Evolutionary conservation across 345 rosid genomes (phyloP), one percentile per base, ranked within the genome.

Genomic region (Citropsis articulata): DNA sequence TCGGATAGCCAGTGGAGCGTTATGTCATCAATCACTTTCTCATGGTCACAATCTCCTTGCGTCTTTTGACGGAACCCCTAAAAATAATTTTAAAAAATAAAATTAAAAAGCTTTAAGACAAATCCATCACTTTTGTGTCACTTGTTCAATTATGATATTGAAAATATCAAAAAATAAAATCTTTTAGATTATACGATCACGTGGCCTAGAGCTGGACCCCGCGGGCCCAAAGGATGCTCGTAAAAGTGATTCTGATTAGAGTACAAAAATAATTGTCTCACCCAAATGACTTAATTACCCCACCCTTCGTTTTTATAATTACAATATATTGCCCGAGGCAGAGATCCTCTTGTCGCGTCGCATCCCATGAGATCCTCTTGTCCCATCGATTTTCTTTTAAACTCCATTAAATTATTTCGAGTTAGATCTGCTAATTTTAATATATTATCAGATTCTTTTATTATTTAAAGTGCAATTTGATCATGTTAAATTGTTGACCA

Each of bases 131-230:
- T 42, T 64, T 28, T 42, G 5, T 40, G 13, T 56, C 30, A 27
- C 27, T 73, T 45, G 33, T 7, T 8, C 18, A 40, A 38, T 73
- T 60, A 27, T 61, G 25, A 57, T n/a, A 57, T 35, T 60, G 9
- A 10, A 61, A 62, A 21, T 14, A 45, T 4, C 8, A 16, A 9
- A 27, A 38, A 9, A 19, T 19, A 8, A 38, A 8, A 38, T 65
- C 33, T 13, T 48, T 22, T 19, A 31, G 50, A 50, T 16, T n/a
- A 75, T 50, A 30, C 14, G 22, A 21, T 75, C 71, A 75, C 78
- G 71, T 75, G 78, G 78, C 71, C 42, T 12, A 27, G 50, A 33
- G 24, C 5, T 50, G 78, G 78, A 42, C 60, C 62, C 69, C 19
- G 40, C 36, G 40, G 16, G 16, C 24, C 25, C 16, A 36, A 0